Conservation (phyloP, 1,139 yeast genomes). For the Protomyces inundatus region DNA sequence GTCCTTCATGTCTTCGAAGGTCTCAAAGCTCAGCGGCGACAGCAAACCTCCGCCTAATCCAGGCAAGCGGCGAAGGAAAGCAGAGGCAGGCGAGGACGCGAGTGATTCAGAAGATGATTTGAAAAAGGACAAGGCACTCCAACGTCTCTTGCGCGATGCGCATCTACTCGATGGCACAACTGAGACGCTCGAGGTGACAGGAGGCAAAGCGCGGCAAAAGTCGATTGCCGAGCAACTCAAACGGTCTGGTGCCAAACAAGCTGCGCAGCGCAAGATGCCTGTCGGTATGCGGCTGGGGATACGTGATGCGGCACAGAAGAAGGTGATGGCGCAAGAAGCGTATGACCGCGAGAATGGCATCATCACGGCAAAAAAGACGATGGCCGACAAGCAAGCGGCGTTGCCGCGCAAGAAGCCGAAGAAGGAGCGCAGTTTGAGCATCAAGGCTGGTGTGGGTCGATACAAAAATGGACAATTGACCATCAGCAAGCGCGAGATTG, state of each 20-base stretch:
- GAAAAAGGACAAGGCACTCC: conserved; percentile 29
- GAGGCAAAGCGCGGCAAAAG: conserved; percentile 15
- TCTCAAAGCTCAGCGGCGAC: not conserved
- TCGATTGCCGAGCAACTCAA: conserved; percentile 6
- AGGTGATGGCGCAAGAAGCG: conserved; percentile 7
- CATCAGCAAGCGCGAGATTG: conserved; percentile 15
- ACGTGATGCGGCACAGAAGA: conserved; percentile 8
- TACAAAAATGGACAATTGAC: conserved; percentile 23
- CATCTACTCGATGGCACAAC: conserved; percentile 25
- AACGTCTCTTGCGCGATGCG: conserved; percentile 27
- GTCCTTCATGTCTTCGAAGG: conserved; percentile 23
- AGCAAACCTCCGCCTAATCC: not conserved
- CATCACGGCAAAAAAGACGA: conserved; percentile 15
- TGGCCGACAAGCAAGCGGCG: not conserved
- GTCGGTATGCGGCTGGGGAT: conserved; percentile 20
- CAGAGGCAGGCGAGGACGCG: conserved; percentile 9
- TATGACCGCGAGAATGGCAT: conserved; percentile 15
- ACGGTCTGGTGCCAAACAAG: conserved; percentile 12
- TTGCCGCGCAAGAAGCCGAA: not conserved
- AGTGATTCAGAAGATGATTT: conserved; percentile 14
- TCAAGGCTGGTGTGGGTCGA: conserved; percentile 15
- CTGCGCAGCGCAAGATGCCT: conserved; percentile 18
- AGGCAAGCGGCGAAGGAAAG: not conserved
- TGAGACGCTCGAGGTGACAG: conserved; percentile 2
- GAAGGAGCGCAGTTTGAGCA: not conserved